phyloP scores from a whole-genome alignment of 2,329 filamentous ascomycete species.

The Sporothrix euskadiensis region DNA sequence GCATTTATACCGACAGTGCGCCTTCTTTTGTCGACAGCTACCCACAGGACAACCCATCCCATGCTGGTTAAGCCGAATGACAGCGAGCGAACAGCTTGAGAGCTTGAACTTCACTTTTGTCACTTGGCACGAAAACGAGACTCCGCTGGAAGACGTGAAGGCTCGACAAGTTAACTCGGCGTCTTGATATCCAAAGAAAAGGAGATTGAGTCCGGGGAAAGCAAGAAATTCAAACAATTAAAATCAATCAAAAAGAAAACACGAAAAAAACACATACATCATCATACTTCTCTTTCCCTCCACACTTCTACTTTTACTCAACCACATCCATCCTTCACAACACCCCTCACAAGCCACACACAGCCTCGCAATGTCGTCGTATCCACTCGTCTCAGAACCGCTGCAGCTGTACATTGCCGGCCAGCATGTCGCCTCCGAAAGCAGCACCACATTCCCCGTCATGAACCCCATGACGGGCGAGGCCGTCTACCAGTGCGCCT shows the following conservation, averaged over 20 bases:
- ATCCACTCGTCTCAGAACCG: slow-evolving; percentile 27
- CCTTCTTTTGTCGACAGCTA: not conserved
- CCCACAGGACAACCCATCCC: not conserved
- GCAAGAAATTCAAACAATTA: not conserved
- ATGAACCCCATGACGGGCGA: slow-evolving; percentile 43
- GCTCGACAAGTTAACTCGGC: not conserved
- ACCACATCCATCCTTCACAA: not conserved
- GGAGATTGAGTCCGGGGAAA: not conserved
- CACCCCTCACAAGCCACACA: not conserved
- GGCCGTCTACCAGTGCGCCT: slow-evolving; percentile 55
- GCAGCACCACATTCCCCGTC: slow-evolving; percentile 36
- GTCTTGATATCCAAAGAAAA: not conserved
- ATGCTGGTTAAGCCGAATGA: not conserved
- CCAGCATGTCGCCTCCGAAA: slow-evolving; percentile 32
- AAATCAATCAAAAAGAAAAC: not conserved
- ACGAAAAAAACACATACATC: not conserved
- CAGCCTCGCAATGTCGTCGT: slow-evolving; percentile 4
- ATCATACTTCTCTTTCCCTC: not conserved
- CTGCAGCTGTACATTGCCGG: slow-evolving; percentile 37
- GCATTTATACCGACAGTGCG: too few relatives aligned
- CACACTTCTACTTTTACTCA: not conserved
- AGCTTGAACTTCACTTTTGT: not conserved
- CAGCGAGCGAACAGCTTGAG: not conserved
- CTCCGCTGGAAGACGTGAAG: not conserved
- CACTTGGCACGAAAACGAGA: slow-evolving; percentile 7